Evolutionary conservation across 805 yeast genomes (phyloP), one percentile per base, ranked within the genome.

Genomic region (Suhomyces prunicola): DNA sequence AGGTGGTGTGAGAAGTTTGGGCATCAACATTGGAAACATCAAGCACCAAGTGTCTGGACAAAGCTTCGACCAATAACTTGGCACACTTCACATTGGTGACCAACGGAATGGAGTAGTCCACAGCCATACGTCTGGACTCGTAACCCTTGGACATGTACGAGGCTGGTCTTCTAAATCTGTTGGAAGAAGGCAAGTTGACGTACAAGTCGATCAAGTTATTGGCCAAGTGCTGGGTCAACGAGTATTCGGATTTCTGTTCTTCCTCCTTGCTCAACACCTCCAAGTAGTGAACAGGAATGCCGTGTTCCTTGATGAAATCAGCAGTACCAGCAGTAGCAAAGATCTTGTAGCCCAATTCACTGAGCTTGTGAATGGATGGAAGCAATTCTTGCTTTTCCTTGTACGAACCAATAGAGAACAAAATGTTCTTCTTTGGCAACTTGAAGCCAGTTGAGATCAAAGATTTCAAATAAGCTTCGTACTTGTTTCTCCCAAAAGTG

Each of bases 301-400:
- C 88, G 70, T 94, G 97, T 73, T 94, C 99, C 70, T 89, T 90
- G 65, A 94, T 86, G 77, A 94, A 94, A 73, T 94, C 99, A 59
- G 98, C 97, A 60, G 99, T 94, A 79, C 99, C 99, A 27, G 98
- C 90, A 59, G 99, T 94, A 44, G 98, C 99, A 75, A 91, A 96
- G 64, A 94, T 77, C 65, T 87, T 86, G 81, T 79, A 94, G 54
- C 97, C 98, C 71, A 90, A 74, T 69, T 88, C 89, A 71, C 85
- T 78, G 55, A 94, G 78, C 68, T 85, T 88, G 72, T 80, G 79
- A 60, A 94, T 90, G 27, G 93, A 82, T 50, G 99, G 98, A 59
- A 94, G 75, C 64, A 94, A 79, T 74, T 94, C 99, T 64, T 82
- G 86, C 78, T 94, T 94, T 77, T 94, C 99, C 76, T 93, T 93